These are phyloP conservation scores for Suhomyces xylopsoci DNA, from an alignment of 805 yeast genomes.

Conservation along the genomic window DNA sequence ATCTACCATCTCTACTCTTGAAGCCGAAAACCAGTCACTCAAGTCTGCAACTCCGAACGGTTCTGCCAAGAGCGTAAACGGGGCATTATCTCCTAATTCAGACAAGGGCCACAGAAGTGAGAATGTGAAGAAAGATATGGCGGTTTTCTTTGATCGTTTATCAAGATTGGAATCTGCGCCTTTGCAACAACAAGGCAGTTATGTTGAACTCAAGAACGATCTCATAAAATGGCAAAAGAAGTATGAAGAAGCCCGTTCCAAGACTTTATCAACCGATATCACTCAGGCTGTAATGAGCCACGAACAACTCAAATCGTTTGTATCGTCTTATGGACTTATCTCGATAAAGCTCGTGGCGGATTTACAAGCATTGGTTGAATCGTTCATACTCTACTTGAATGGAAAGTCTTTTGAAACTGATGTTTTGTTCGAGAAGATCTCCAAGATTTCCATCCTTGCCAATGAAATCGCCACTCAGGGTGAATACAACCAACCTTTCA, in stretches of 20 bases:
- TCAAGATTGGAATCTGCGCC: constrained; percentile 20
- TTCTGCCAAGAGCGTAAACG: background rate
- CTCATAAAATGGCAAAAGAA: constrained; percentile 49
- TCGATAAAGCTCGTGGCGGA: constrained; percentile 43
- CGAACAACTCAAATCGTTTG: constrained; percentile 25
- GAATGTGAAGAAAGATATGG: constrained; percentile 18
- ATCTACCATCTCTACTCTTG: constrained; percentile 29
- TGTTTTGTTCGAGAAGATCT: constrained; percentile 49
- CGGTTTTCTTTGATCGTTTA: constrained; percentile 25
- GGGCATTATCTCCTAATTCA: background rate
- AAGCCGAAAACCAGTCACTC: constrained; percentile 38
- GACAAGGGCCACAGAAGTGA: background rate
- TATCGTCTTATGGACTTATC: constrained; percentile 43
- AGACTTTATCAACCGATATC: constrained; percentile 19
- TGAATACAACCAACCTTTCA: constrained; percentile 18
- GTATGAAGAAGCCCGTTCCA: constrained; percentile 47
- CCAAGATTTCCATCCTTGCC: constrained; percentile 47
- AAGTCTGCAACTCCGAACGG: constrained; percentile 14
- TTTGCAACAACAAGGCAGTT: constrained; percentile 9
- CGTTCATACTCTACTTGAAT: constrained; percentile 36
- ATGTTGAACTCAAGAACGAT: constrained; percentile 22
- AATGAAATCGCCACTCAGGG: constrained; percentile 39
- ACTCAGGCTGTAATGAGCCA: constrained; percentile 16
- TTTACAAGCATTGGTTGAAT: constrained; percentile 49
- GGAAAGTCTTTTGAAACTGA: constrained; percentile 29